Evolutionary conservation across 768 basidiomycete genomes (phyloP), one percentile per base, ranked within the genome.

Genomic region (Rhizopogon vesiculosus): DNA sequence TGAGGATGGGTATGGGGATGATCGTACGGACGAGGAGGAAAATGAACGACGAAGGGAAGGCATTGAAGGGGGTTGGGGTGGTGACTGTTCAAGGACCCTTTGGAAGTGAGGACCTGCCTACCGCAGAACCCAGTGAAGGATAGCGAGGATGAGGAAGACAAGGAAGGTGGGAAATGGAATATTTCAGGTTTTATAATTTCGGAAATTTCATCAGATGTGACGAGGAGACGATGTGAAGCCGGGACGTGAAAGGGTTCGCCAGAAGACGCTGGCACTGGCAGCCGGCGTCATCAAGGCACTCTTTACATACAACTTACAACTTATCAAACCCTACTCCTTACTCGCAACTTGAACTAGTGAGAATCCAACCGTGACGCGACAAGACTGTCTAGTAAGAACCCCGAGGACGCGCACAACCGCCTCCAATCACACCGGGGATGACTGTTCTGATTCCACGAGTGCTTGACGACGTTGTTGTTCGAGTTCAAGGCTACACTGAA

Each of bases 11-110:
- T 91, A 91, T 3, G 89, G 90, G 10, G 85, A 81, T 0, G 81
- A 78, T 62, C 89, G 82, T 63, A 86, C 86, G 19, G 78, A 72
- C 42, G 87, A 84, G 55, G 85, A 82, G 18, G 90, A 91, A 58
- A 81, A 70, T 49, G 86, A 82, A 64, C 89, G 87, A 74, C 89
- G 89, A 63, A 91, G 86, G 73, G 88, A 90, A 64, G 89, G 90
- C 87, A 78, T 78, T 67, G 56, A 33, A 44, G 50, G 61, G 16
- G 22, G 22, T 39, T 38, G 19, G 48, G 54, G 53, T 22, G 55
- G 39, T 41, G 25, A 42, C 22, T 50, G 43, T 10, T 53, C 54
- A 56, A 56, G 56, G 61, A 63, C 58, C 62, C 59, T 56, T 38
- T 38, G 35, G 35, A 38, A 38, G 12, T 38, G 35, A 13, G 10